Evolutionary conservation across 2,329 filamentous ascomycete species (phyloP), one percentile per base, ranked within the genome.

Genomic region (Exophiala calicioides): DNA sequence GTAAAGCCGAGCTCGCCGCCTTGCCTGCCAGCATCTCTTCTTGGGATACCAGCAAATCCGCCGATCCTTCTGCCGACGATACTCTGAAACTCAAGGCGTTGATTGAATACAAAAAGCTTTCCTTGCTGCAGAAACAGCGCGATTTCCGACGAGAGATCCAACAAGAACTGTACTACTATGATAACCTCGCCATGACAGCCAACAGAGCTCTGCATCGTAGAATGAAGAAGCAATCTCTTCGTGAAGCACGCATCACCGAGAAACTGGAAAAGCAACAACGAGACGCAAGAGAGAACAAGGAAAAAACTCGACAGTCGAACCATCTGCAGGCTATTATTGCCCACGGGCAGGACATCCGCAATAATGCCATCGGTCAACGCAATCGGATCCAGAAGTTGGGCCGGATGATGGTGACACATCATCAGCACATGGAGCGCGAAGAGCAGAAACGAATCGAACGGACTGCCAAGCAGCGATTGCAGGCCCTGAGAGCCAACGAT

Each of bases 251-350:
- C 47, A 94, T 98, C 57, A 98, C 93, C 0, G 93, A 98, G 79
- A 98, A 96, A 70, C 82, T 98, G 2, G 93, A 98, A 80, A 97
- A 97, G 73, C 90, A 98, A 68, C 93, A 98, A 67, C 88, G 93
- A 47, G 91, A 97, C 67, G 91, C 90, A 31, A 87, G 93, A 48
- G 91, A 97, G 73, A 88, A 87, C 57, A 88, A 94, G 54, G 93
- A 98, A 72, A 95, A 95, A 82, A 93, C 95, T 82, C 95, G 94
- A 73, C 91, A 97, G 64, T 81, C 79, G 51, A 91, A 97, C 66
- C 95, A 95, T 69, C 78, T 98, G 48, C 84, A 88, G 55, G 86
- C 90, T 26, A 89, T 98, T 41, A 79, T 88, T 58, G 84, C 82
- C 57, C 91, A 96, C 67, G 82, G 86, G 46, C 78, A 81, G 37